phyloP scores from a whole-genome alignment of 106 monocot species.

The Posidonia australis region DNA sequence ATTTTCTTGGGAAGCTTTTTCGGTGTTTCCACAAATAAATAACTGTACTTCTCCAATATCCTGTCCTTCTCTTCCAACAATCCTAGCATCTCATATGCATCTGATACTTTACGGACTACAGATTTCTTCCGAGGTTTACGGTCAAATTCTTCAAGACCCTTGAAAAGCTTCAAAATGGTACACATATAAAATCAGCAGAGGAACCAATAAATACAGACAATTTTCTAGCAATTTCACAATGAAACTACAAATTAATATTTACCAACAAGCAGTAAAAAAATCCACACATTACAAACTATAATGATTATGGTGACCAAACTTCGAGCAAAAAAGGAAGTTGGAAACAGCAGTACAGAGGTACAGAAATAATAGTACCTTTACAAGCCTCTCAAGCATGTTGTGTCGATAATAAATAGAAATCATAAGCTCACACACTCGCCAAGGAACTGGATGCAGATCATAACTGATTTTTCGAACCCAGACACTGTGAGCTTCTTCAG shows the following conservation, averaged over 20 bases:
- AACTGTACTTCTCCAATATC: slow-evolving; percentile 54
- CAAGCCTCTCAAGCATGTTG: slow-evolving; percentile 87
- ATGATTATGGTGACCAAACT: not conserved
- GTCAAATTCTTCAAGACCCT: slow-evolving; percentile 59
- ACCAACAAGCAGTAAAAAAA: not conserved
- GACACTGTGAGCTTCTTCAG: slow-evolving; percentile 89
- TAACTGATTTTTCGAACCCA: slow-evolving; percentile 67
- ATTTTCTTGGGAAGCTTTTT: slow-evolving; percentile 18
- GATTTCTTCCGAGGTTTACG: slow-evolving; percentile 67
- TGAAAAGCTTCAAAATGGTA: slow-evolving; percentile 50
- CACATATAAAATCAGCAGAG: not conserved
- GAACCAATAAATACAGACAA: not conserved
- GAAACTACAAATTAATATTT: not conserved
- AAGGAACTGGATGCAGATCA: slow-evolving; percentile 88
- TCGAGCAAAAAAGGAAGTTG: not conserved
- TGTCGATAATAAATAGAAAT: slow-evolving; percentile 91
- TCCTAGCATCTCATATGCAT: slow-evolving; percentile 82
- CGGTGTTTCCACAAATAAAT: slow-evolving; percentile 30
- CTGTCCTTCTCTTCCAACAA: slow-evolving; percentile 52
- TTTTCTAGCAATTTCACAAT: not conserved
- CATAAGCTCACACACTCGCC: slow-evolving; percentile 88
- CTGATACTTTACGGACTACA: slow-evolving; percentile 81
- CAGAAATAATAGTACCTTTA: slow-evolving; percentile 42
- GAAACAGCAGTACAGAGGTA: not conserved
- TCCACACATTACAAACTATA: not conserved